phyloP scores from a whole-genome alignment of 2,329 filamentous ascomycete species.

The Sarocladiaceae sp. region DNA sequence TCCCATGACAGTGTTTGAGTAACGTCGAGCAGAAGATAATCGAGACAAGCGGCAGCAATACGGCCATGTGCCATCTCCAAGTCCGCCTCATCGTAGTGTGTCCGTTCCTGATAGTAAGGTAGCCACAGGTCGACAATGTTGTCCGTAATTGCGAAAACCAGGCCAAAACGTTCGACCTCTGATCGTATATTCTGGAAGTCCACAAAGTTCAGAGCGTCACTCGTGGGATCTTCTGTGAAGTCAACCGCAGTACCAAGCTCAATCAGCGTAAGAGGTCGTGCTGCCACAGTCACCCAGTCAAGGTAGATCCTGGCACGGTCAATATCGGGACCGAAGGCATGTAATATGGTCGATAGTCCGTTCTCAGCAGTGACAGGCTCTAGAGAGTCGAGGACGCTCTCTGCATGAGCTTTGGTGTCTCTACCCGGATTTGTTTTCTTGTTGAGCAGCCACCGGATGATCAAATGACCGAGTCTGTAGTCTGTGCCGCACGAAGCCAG shows the following conservation, averaged over 20 bases:
- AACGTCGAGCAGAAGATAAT: background rate
- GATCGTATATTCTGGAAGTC: background rate
- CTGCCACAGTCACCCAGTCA: background rate
- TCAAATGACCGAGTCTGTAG: background rate
- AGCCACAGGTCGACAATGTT: background rate
- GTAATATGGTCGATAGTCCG: background rate
- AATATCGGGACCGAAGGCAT: background rate
- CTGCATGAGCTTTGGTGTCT: background rate
- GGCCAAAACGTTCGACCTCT: background rate
- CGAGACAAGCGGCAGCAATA: background rate
- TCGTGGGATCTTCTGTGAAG: background rate
- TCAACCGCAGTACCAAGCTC: constrained; percentile 3
- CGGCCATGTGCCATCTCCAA: background rate
- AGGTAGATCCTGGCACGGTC: background rate
- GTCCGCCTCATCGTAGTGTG: background rate
- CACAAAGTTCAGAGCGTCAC: background rate
- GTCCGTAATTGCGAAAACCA: background rate
- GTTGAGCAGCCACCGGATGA: background rate
- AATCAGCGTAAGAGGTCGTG: background rate
- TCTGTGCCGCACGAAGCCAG: background rate
- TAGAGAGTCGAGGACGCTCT: background rate
- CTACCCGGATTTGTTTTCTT: background rate
- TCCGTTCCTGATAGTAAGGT: background rate
- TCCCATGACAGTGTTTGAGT: background rate
- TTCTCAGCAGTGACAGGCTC: background rate